Base-by-base conservation (phyloP, 2,329 filamentous ascomycete species). In the Cladosporium sp. region DNA sequence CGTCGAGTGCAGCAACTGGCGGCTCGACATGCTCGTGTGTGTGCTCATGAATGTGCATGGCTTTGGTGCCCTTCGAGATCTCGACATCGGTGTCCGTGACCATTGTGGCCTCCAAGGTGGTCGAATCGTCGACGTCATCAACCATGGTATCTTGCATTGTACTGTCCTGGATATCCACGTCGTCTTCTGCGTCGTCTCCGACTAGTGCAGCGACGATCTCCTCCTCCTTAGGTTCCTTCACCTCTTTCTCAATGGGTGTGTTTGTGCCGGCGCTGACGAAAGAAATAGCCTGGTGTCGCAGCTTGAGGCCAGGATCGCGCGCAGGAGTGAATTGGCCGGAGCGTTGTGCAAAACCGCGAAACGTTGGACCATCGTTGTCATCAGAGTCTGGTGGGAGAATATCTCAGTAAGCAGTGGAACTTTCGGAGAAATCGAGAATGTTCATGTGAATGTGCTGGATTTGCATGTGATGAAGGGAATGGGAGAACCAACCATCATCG, bases 231-330 rank as follows among this genome's bases (percentile, higher is more conserved):
- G 54, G 54, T 3, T 56, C 53, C 4, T 57, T 52, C 12, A 58
- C 54, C 5, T 53, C 54, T 17, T 57, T 51, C 40, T 64, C 58
- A 2, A 52, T 45, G 3, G 71, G 66, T 30, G 73, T 64, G 47
- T 75, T 64, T 36, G 66, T 68, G 18, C 80, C 80, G 29, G 80
- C 82, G 61, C 80, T 83, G 53, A 86, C 75, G 61, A 87, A 87
- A 2, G 68, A 64, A 44, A 86, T 74, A 19, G 70, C 70, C 48
- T 76, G 72, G 58, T 84, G 68, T 52, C 83, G 74, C 43, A 86
- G 70, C 56, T 74, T 75, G 43, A 69, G 66, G 54, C 73, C 72
- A 3, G 72, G 64, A 50, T 73, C 71, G 65, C 74, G 77, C n/a
- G n/a, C n/a, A 40, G 70, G 64, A 24, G 68, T 56, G 36, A 47